phyloP scores from a whole-genome alignment of 2,329 filamentous ascomycete genomes.

The Xylariaceae sp. region DNA sequence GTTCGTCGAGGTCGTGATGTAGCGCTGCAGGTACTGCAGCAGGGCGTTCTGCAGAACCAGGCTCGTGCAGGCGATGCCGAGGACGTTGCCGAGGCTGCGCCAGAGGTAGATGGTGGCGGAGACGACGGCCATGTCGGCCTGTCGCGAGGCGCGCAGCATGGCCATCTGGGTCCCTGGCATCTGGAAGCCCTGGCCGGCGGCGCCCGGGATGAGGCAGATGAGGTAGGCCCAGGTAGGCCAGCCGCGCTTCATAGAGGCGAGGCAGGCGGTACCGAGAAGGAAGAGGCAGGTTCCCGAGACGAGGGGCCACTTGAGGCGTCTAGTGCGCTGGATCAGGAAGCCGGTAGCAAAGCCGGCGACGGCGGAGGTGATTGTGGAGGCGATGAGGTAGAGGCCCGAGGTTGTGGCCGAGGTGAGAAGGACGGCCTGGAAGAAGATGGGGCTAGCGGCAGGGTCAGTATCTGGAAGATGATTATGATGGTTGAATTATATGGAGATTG shows the following conservation, averaged over 20 bases:
- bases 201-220: slow-evolving; percentile 51
- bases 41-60: slow-evolving; percentile 71
- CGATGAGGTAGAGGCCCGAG: slow-evolving; percentile 68
- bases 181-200: slow-evolving; percentile 58
- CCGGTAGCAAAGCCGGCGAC: slow-evolving; percentile 53
- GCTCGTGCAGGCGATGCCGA: slow-evolving; percentile 69
- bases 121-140: slow-evolving; percentile 62
- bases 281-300: slow-evolving; percentile 36
- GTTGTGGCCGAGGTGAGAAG: slow-evolving; percentile 64
- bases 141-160: slow-evolving; percentile 54
- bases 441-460: slow-evolving; percentile 36
- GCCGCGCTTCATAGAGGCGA: slow-evolving; percentile 45
- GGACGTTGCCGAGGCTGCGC: slow-evolving; percentile 65
- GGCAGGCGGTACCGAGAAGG: slow-evolving; percentile 45
- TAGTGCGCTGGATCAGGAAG: slow-evolving; percentile 57
- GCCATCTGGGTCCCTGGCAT: slow-evolving; percentile 63
- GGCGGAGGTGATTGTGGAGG: slow-evolving; percentile 56
- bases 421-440: slow-evolving; percentile 73
- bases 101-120: slow-evolving; percentile 69
- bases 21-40: slow-evolving; percentile 50
- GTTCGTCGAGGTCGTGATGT: slow-evolving; percentile 38
- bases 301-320: slow-evolving; percentile 56
- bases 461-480: no score
- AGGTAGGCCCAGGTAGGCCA: slow-evolving; percentile 52
- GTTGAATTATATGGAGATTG: no score